phyloP scores from a whole-genome alignment of 352 stramenopile genomes.

The Phytophthora syringae region DNA sequence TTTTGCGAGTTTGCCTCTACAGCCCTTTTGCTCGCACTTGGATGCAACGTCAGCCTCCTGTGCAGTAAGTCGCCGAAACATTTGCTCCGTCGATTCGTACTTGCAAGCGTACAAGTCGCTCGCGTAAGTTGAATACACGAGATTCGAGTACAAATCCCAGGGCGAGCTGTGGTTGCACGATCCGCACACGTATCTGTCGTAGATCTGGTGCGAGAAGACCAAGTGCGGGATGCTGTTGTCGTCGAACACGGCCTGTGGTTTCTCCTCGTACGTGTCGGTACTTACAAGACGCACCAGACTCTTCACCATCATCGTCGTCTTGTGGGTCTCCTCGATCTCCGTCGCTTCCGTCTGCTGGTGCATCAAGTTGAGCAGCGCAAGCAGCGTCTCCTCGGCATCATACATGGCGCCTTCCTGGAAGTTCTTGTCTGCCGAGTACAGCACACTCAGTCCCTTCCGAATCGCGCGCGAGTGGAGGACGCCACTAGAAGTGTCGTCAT shows the following conservation, averaged over 20 bases:
- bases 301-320: slow-evolving; percentile 76
- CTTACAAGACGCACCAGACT: slow-evolving; percentile 77
- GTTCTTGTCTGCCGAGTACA: slow-evolving; percentile 87
- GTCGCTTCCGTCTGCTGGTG: slow-evolving; percentile 83
- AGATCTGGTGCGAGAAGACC: slow-evolving; percentile 89
- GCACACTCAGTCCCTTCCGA: slow-evolving; percentile 82
- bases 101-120: slow-evolving; percentile 67
- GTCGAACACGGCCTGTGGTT: slow-evolving; percentile 76
- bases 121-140: slow-evolving; percentile 86
- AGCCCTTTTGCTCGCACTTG: slow-evolving; percentile 63
- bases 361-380: slow-evolving; percentile 88
- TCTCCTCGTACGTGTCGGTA: slow-evolving; percentile 66
- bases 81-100: slow-evolving; percentile 75
- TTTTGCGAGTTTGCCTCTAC: slow-evolving; percentile 68
- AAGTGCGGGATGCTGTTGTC: slow-evolving; percentile 88
- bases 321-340: slow-evolving; percentile 76
- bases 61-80: slow-evolving; percentile 69
- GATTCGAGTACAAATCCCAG: slow-evolving; percentile 85
- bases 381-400: slow-evolving; percentile 84
- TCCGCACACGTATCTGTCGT: slow-evolving; percentile 80
- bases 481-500: slow-evolving; percentile 84
- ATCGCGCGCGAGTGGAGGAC: slow-evolving; percentile 79
- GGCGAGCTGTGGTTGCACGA: slow-evolving; percentile 64
- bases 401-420: slow-evolving; percentile 91
- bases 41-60: slow-evolving; percentile 61